A percentile compares a stretch with the other conserved stretches of the same genome.
Evolutionary conservation across 2,329 filamentous ascomycete genomes (phyloP).

Genomic region (Graphilbum ipis-grandicollis): DNA sequence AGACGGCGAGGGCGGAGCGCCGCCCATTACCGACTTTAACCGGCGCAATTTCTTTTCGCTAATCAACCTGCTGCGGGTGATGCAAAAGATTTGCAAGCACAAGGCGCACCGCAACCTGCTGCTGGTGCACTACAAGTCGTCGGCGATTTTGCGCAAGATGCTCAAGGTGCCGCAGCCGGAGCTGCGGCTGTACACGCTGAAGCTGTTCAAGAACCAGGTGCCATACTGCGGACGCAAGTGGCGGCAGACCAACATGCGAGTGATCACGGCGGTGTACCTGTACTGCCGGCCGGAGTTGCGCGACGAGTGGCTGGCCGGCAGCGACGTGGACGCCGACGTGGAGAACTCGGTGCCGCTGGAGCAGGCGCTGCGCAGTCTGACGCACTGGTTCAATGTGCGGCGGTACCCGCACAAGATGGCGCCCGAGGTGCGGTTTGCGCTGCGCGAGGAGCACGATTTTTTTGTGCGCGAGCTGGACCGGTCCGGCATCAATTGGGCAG

Average conservation of each 20-base stretch:
- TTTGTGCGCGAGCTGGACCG: conserved; percentile 63
- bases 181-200: conserved; percentile 83
- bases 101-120: conserved; percentile 91
- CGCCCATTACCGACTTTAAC: conserved; percentile 63
- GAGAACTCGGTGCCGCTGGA: conserved; percentile 86
- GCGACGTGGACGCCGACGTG: conserved; percentile 83
- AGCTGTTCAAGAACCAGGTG: conserved; percentile 96
- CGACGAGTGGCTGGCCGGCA: conserved; percentile 87
- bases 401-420: conserved; percentile 67
- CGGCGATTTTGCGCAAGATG: conserved; percentile 77
- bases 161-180: conserved; percentile 79
- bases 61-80: conserved; percentile 87
- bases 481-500: conserved; percentile 37
- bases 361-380: conserved; percentile 73
- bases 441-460: conserved; percentile 62
- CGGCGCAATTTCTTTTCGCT: conserved; percentile 89
- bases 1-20: no score
- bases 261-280: conserved; percentile 92
- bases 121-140: conserved; percentile 89
- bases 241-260: conserved; percentile 95
- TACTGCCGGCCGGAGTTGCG: conserved; percentile 83
- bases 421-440: conserved; percentile 33
- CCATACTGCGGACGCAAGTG: conserved; percentile 97
- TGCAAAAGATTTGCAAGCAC: conserved; percentile 94
- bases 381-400: conserved; percentile 86